Evolutionary conservation across 805 yeast species (phyloP).

Genomic region (Candida lessepsii): DNA sequence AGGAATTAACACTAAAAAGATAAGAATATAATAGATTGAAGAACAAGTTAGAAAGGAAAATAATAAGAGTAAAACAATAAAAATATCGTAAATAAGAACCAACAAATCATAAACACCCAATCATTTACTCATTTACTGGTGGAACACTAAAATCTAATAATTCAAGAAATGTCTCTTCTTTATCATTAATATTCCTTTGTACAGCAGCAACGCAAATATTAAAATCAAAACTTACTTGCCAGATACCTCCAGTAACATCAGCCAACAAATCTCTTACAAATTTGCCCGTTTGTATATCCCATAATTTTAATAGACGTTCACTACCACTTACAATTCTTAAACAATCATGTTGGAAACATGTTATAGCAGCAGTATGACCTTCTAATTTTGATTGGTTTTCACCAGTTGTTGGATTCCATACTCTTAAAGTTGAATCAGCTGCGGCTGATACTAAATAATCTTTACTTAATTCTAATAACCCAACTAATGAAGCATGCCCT

Average conservation of each 20-base stretch:
- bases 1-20: too few species aligned
- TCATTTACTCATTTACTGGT: neutral
- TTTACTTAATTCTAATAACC: conserved; percentile 74
- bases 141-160: conserved; percentile 72
- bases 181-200: conserved; percentile 52
- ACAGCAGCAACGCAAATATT: conserved; percentile 90
- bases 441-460: conserved; percentile 88
- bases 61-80: too few species aligned
- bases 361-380: conserved; percentile 84
- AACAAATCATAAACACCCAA: too few species aligned
- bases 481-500: conserved; percentile 90
- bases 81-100: too few species aligned
- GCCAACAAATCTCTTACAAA: conserved; percentile 69
- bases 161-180: conserved; percentile 71
- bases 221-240: conserved; percentile 91
- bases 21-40: too few species aligned
- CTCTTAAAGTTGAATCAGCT: conserved; percentile 86
- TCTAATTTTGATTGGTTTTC: conserved; percentile 64
- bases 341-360: conserved; percentile 90
- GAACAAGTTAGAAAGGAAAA: neutral
- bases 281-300: conserved; percentile 79
- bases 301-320: conserved; percentile 79
- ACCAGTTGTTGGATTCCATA: conserved; percentile 88
- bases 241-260: conserved; percentile 79
- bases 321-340: conserved; percentile 85